Conservation (phyloP, 805 yeast species). For the Candida corydali region DNA sequence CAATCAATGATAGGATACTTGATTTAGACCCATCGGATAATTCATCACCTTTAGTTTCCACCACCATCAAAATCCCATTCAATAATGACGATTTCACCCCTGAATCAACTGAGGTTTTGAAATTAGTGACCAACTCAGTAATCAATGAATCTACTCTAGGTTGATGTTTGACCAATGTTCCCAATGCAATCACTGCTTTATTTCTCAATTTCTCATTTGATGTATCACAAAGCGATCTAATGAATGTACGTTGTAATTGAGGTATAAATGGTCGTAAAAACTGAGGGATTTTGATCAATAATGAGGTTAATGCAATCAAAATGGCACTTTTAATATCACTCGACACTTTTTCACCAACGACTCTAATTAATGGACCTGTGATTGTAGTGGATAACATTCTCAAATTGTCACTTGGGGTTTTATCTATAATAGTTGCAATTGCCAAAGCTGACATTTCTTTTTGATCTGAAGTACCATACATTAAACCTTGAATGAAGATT, state of each 20-base stretch:
- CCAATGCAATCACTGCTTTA: constrained; percentile 87
- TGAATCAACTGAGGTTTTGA: constrained; percentile 55
- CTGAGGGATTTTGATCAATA: constrained; percentile 81
- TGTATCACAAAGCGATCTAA: constrained; percentile 81
- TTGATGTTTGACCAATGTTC: constrained; percentile 81
- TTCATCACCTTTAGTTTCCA: constrained; percentile 70
- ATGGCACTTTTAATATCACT: constrained; percentile 95
- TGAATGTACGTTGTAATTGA: constrained; percentile 95
- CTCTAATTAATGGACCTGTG: constrained; percentile 97
- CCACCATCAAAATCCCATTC: constrained; percentile 79
- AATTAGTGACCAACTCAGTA: constrained; percentile 75
- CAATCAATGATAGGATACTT: constrained; percentile 67
- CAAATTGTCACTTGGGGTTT: constrained; percentile 78
- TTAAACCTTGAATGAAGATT: constrained; percentile 87
- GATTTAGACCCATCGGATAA: constrained; percentile 71
- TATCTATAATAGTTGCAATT: constrained; percentile 79
- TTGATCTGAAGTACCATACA: constrained; percentile 85
- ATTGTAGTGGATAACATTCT: constrained; percentile 88
- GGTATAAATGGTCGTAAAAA: constrained; percentile 94
- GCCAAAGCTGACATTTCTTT: constrained; percentile 86
- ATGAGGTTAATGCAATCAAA: constrained; percentile 71
- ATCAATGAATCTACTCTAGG: constrained; percentile 93
- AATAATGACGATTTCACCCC: constrained; percentile 85
- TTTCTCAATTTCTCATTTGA: constrained; percentile 66
- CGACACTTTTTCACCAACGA: constrained; percentile 90